A percentile compares a stretch with the other conserved stretches of the same genome.
These are phyloP conservation scores for Leccinum sublutescens DNA, from an alignment of 768 basidiomycete genomes.

Conservation along the genomic window DNA sequence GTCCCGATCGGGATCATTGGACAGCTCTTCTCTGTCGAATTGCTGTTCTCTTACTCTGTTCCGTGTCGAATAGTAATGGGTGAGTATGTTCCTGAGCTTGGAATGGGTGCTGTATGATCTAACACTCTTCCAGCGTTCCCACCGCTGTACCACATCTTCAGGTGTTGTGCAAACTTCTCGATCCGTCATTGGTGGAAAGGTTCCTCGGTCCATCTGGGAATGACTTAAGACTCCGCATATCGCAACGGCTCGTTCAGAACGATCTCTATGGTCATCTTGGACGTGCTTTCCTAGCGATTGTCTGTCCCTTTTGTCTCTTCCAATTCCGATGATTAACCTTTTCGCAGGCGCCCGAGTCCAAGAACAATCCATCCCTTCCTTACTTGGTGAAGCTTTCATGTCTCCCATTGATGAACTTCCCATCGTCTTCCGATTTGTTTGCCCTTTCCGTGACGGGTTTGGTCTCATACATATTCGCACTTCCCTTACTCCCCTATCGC, in stretches of 20 bases:
- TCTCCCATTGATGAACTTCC: constrained; percentile 20
- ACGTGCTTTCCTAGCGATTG: constrained; percentile 37
- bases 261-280: constrained; percentile 39
- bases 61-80: constrained; percentile 49
- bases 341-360: constrained; percentile 55
- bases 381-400: constrained; percentile 29
- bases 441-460: constrained; percentile 39
- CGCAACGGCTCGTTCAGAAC: constrained; percentile 46
- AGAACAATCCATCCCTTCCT: constrained; percentile 37
- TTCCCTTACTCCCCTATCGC: constrained; percentile 78
- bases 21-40: constrained; percentile 55
- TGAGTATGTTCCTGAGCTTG: constrained; percentile 33
- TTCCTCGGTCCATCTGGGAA: constrained; percentile 31
- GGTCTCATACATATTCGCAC: constrained; percentile 57
- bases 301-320: constrained; percentile 34
- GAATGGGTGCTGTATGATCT: not conserved
- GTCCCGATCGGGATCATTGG: constrained; percentile 50
- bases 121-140: constrained; percentile 41
- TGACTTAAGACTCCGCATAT: constrained; percentile 34
- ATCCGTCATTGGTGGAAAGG: constrained; percentile 11
- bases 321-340: not conserved
- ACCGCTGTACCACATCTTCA: constrained; percentile 47
- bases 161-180: constrained; percentile 49
- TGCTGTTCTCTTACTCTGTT: constrained; percentile 48
- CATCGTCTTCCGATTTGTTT: constrained; percentile 34